Evolutionary conservation across 345 rosid genomes (phyloP).

Genomic region (Excoecaria agallocha): DNA sequence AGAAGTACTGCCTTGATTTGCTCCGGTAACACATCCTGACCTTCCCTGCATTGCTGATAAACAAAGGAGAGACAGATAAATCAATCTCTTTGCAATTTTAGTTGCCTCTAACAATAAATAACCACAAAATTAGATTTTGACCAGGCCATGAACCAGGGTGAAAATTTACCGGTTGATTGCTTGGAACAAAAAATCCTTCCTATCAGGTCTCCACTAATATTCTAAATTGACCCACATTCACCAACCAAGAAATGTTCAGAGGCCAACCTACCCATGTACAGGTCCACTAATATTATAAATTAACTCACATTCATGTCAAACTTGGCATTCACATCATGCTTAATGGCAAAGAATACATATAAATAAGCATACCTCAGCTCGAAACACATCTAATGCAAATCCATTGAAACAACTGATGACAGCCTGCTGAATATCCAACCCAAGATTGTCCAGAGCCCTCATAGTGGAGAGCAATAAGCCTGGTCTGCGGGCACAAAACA

Average conservation of each 20-base stretch:
- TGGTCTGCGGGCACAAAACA: constrained; percentile 91
- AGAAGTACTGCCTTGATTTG: constrained; percentile 89
- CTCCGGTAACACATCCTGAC: constrained; percentile 76
- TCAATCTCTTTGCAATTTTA: neutral
- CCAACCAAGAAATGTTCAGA: neutral
- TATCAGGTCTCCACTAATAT: neutral
- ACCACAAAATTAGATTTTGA: neutral
- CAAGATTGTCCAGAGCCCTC: constrained; percentile 90
- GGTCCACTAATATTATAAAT: neutral
- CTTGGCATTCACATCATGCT: neutral
- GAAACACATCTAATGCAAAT: constrained; percentile 88
- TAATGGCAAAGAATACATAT: neutral
- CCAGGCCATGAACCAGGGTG: neutral
- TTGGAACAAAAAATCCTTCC: neutral
- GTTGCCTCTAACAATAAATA: neutral
- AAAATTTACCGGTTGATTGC: too few species aligned
- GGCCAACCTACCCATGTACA: neutral
- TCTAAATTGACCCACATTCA: neutral
- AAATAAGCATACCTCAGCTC: constrained; percentile 67
- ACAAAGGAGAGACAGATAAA: constrained; percentile 7
- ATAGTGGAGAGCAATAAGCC: constrained; percentile 87
- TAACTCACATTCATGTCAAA: neutral
- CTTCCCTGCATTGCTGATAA: constrained; percentile 86
- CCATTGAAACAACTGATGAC: constrained; percentile 97
- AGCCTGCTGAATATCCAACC: constrained; percentile 93